Percentiles rank a stretch among this genome's conserved stretches.
Evolutionary conservation across 129 eudicot genomes (phyloP).

Genomic region (Ambrosia artemisiifolia): DNA sequence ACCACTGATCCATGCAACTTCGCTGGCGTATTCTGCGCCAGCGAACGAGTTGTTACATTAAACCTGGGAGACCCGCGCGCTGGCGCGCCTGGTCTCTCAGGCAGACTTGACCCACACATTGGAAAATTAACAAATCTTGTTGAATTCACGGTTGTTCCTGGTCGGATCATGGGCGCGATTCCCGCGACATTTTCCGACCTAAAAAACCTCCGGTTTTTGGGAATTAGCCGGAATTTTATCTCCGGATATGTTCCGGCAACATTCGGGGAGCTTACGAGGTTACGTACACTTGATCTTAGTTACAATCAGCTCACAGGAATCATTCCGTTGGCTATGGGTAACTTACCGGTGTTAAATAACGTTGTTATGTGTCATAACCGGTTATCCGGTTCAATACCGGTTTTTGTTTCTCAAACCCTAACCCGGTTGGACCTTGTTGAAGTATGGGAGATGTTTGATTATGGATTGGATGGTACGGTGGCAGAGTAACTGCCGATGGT

Average conservation of each 20-base stretch:
- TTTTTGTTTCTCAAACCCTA: slow-evolving; percentile 36
- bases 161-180: slow-evolving; percentile 56
- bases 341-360: slow-evolving; percentile 52
- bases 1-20: slow-evolving; percentile 82
- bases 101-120: slow-evolving; percentile 65
- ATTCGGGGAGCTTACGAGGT: slow-evolving; percentile 42
- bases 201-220: slow-evolving; percentile 54
- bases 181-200: slow-evolving; percentile 56
- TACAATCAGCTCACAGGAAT: slow-evolving; percentile 69
- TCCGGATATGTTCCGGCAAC: slow-evolving; percentile 65
- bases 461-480: too few relatives aligned
- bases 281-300: slow-evolving; percentile 74
- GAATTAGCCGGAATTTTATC: slow-evolving; percentile 54
- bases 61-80: slow-evolving; percentile 86
- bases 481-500: too few relatives aligned
- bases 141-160: slow-evolving; percentile 68
- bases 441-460: too few relatives aligned
- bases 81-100: slow-evolving; percentile 68
- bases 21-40: slow-evolving; percentile 65
- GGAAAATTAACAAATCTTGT: slow-evolving; percentile 52
- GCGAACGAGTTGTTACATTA: slow-evolving; percentile 51
- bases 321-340: slow-evolving; percentile 49
- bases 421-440: slow-evolving; percentile 65
- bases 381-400: slow-evolving; percentile 51
- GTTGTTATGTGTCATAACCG: slow-evolving; percentile 59